Evolutionary conservation across 805 yeast genomes (phyloP), one percentile per base, ranked within the genome.

Genomic region (Teunomyces funiuensis): DNA sequence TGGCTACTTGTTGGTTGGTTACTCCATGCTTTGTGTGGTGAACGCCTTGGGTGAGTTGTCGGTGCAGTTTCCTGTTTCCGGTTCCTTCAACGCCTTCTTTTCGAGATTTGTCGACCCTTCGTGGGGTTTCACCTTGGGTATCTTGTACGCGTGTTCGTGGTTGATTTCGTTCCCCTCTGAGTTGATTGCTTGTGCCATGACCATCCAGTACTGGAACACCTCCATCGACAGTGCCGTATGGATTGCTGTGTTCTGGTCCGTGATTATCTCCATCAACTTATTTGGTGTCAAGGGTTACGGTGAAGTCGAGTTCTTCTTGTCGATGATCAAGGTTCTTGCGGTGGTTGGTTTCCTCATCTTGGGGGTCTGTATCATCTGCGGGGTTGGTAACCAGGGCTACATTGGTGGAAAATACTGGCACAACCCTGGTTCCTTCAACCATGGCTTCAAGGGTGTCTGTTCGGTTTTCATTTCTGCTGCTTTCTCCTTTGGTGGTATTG

Each of bases 401-500:
- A 45, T 54, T 14, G 60, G 60, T 5, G 57, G 54, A 9, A 45
- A 16, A 36, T 52, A 46, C 52, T 54, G 57, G 57, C 50, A 47
- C 40, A 30, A 51, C 43, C 58, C 58, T 1, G 58, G 58, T 26
- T 40, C 56, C 5, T 54, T 54, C 42, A 45, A 48, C 41, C 45
- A 52, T 30, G 57, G 58, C 17, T 54, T 54, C 50, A 54, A 54
- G 44, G 58, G 58, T 17, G 50, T 54, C 1, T 54, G 58, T 37
- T 43, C 54, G 6, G 57, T 53, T 13, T 52, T 80, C 44, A 76
- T 79, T 28, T 72, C 75, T 13, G 76, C 83, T 11, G 80, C 82
- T 6, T 80, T 79, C 54, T 73, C 84, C 2, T 77, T 77, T 45
- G 83, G 83, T 54, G 82, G 82, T 57, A 71, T 79, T 34, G 85